A percentile compares a stretch with the other conserved stretches of the same genome.
phyloP scores from a whole-genome alignment of 1,284 basidiomycete species.

The Sporisorium exsertum region DNA sequence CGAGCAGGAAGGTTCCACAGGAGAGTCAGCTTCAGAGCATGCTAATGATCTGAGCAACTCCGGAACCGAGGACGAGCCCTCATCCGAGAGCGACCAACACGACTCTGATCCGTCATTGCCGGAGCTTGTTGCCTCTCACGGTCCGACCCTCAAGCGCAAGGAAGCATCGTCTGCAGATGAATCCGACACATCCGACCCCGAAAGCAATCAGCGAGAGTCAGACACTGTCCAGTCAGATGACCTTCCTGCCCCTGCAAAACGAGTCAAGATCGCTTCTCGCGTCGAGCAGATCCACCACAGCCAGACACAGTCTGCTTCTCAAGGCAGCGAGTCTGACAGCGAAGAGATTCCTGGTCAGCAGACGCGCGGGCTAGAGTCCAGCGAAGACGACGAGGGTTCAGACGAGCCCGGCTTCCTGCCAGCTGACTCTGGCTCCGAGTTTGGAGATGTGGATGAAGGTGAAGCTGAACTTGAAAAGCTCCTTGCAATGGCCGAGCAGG shows the following conservation, averaged over 20 bases:
- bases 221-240: conserved; percentile 18
- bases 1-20: conserved; percentile 3
- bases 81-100: conserved; percentile 12
- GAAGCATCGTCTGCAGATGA: conserved; percentile 4
- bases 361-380: conserved; percentile 5
- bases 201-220: conserved; percentile 10
- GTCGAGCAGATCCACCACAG: conserved; percentile 9
- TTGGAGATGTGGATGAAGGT: conserved; percentile 51
- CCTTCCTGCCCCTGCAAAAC: conserved; percentile 16
- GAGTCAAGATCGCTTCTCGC: conserved; percentile 28
- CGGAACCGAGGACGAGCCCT: conserved; percentile 6
- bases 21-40: background rate
- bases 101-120: background rate
- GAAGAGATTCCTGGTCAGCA: background rate
- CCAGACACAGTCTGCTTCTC: background rate
- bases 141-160: conserved; percentile 25
- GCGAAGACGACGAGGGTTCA: conserved; percentile 18
- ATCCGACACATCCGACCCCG: conserved; percentile 5
- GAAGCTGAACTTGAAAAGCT: conserved; percentile 51
- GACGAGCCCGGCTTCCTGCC: conserved; percentile 22
- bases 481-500: conserved; percentile 20
- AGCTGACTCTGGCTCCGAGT: conserved; percentile 48
- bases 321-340: conserved; percentile 6
- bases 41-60: conserved; percentile 8
- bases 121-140: conserved; percentile 7